These are phyloP conservation scores for Neurospora sp. DNA, from an alignment of 495 filamentous ascomycete genomes.

Conservation along the genomic window DNA sequence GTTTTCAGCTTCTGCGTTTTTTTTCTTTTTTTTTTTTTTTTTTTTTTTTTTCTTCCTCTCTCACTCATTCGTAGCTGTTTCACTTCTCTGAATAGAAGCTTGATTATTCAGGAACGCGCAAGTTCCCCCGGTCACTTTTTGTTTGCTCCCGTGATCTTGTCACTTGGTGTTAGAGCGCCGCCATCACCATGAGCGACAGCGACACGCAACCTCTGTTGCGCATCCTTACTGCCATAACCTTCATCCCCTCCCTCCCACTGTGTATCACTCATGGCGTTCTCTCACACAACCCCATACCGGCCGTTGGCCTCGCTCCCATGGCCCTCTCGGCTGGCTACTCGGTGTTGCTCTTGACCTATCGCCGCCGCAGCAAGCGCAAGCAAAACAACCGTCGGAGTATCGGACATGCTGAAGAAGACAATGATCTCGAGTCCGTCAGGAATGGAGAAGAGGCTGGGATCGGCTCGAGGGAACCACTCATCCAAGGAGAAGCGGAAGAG, in stretches of 20 bases:
- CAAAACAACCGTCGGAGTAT: not conserved
- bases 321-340: constrained; percentile 23
- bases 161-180: not conserved
- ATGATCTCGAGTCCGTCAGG: not conserved
- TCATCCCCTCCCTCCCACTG: constrained; percentile 45
- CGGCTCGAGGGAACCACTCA: not conserved
- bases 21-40: not conserved
- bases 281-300: constrained; percentile 24
- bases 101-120: not conserved
- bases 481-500: not conserved
- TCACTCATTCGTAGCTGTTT: not conserved
- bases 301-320: constrained; percentile 31
- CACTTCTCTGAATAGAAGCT: not conserved
- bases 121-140: not conserved
- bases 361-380: constrained; percentile 1
- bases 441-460: constrained; percentile 1
- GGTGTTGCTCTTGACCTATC: constrained; percentile 17
- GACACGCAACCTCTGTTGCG: constrained; percentile 13
- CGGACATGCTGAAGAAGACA: constrained; percentile 3
- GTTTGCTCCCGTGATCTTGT: not conserved
- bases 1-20: not conserved
- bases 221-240: constrained; percentile 33
- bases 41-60: not conserved
- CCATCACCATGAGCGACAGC: not conserved
- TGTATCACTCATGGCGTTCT: constrained; percentile 31